Evolutionary conservation across 257 asterid species (phyloP), one percentile per base, ranked within the genome.

Genomic region (Osmanthus fragrans): DNA sequence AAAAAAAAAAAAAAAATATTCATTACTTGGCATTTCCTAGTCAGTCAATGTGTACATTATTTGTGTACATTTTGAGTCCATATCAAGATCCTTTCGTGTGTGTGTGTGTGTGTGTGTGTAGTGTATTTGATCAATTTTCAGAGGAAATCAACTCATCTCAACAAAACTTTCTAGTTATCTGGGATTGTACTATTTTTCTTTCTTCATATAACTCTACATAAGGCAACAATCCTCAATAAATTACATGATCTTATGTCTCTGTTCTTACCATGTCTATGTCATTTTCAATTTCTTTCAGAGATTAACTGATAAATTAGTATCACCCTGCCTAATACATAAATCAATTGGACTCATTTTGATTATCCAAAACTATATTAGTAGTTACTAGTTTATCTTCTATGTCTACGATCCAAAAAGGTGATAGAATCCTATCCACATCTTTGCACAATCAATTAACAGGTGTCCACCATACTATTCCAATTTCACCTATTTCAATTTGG

Each of bases 161-260:
- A 45, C 72, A 71, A 75, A 76, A 75, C 25, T 49, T 54, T 29
- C 73, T 27, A 79, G 56, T 63, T 45, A 36, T 19, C 16, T 58
- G 16, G 13, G 30, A 58, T 58, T 58, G 47, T 23, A 39, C 32
- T n/a, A 69, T 23, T 27, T 58, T 67, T 76, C 56, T 29, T 60
- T 64, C 74, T 3, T 10, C 18, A 2, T 33, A 79, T 40, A 40
- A 40, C 49, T 40, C 49, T 3, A 40, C 40, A 78, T 45, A 68
- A 36, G 56, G 82, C 42, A 58, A 58, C 19, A n/a, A 75, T 81
- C 30, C n/a, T 78, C 33, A 64, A 36, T 70, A 32, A 27, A 69
- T 66, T 34, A 49, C 42, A 74, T n/a, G 19, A 5, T 60, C 4
- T 42, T 12, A 42, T n/a, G 3, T 63, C 69, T 63, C 69, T n/a